These are phyloP conservation scores for Rhizomucor miehei DNA, from an alignment of 371 early-diverging fungal genomes.

Conservation along the genomic window DNA sequence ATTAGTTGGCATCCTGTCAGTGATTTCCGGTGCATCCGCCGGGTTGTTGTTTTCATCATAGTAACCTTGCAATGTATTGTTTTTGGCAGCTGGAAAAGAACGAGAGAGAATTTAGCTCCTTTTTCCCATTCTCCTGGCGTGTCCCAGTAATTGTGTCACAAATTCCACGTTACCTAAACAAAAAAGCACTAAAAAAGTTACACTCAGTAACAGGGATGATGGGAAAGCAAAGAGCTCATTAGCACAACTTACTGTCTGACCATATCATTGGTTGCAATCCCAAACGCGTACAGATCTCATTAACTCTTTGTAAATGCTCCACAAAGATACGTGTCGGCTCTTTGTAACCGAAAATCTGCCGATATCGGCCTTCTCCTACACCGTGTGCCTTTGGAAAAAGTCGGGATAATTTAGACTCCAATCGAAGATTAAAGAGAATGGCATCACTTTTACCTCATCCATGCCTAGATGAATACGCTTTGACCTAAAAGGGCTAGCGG, in stretches of 20 bases:
- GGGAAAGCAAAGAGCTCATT: not conserved
- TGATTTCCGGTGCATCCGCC: constrained; percentile 49
- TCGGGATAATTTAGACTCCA: not conserved
- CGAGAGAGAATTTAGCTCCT: too few relatives aligned
- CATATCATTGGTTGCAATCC: constrained; percentile 80
- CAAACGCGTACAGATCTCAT: constrained; percentile 61
- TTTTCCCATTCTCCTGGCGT: too few relatives aligned
- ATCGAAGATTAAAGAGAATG: not conserved
- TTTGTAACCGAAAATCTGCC: constrained; percentile 70
- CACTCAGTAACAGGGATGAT: not conserved
- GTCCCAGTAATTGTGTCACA: too few relatives aligned
- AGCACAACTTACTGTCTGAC: constrained; percentile 73
- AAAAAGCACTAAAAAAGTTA: constrained; percentile 52
- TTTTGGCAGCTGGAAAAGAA: constrained; percentile 63
- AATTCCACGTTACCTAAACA: constrained; percentile 38
- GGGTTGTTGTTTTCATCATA: constrained; percentile 68
- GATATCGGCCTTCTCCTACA: constrained; percentile 80
- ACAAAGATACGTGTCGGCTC: constrained; percentile 75
- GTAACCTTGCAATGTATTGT: constrained; percentile 75
- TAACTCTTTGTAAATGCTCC: constrained; percentile 72
- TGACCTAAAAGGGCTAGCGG: constrained; percentile 68
- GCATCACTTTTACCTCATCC: constrained; percentile 62
- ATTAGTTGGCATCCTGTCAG: constrained; percentile 61
- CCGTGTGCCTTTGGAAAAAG: constrained; percentile 60
- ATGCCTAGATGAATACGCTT: constrained; percentile 83